Conservation (phyloP, 495 filamentous ascomycete genomes). For the Annulohypoxylon maeteangense region DNA sequence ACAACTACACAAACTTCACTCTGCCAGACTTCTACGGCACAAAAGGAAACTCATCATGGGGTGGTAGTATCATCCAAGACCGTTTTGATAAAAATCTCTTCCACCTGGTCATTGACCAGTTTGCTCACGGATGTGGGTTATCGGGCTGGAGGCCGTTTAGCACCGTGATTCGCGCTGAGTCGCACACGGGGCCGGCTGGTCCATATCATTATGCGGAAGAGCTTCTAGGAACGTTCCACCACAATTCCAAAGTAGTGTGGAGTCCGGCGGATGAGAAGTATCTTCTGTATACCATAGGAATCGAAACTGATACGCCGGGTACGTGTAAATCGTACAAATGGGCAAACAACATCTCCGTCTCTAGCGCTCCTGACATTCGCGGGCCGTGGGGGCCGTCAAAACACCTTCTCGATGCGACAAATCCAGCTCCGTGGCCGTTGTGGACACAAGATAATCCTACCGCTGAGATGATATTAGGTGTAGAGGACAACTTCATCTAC, state of each 20-base stretch:
- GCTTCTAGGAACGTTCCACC: conserved; percentile 49
- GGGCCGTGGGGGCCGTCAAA: conserved; percentile 27
- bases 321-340: conserved; percentile 39
- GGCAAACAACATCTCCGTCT: conserved; percentile 40
- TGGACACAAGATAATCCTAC: conserved; percentile 27
- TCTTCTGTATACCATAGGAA: conserved; percentile 54
- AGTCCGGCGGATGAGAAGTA: conserved; percentile 49
- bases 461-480: conserved; percentile 28
- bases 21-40: conserved; percentile 40
- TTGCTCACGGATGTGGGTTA: conserved; percentile 51
- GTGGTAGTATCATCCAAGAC: conserved; percentile 52
- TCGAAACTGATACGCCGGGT: conserved; percentile 34
- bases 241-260: conserved; percentile 54
- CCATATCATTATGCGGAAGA: conserved; percentile 50
- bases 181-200: conserved; percentile 48
- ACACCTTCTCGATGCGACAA: conserved; percentile 37
- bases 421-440: conserved; percentile 50
- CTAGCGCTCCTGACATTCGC: conserved; percentile 30
- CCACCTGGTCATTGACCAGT: conserved; percentile 52
- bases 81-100: conserved; percentile 43
- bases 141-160: conserved; percentile 54
- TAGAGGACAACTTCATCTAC: conserved; percentile 40
- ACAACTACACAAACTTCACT: conserved; percentile 48
- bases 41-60: conserved; percentile 52
- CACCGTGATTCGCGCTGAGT: conserved; percentile 52